A percentile compares a stretch with the other conserved stretches of the same genome.
These are phyloP conservation scores for Naganishia kalamii DNA, from an alignment of 768 basidiomycete species.

Conservation along the genomic window DNA sequence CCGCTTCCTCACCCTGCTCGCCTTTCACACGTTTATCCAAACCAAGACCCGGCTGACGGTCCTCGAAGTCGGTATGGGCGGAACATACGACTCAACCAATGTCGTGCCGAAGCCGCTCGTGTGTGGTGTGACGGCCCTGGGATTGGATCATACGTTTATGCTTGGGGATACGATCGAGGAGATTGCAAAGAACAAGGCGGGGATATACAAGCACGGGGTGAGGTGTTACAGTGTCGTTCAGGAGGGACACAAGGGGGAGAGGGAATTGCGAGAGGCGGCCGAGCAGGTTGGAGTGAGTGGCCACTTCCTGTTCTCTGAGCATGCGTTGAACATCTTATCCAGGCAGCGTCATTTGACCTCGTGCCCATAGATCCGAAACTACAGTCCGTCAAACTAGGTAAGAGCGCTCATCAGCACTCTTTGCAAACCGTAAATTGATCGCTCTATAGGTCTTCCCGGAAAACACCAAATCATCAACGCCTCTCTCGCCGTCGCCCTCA, in stretches of 20 bases:
- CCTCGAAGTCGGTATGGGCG: slow-evolving; percentile 94
- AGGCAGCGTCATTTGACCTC: slow-evolving; percentile 67
- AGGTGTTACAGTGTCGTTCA: slow-evolving; percentile 81
- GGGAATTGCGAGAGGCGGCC: slow-evolving; percentile 62
- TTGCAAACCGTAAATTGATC: neutral
- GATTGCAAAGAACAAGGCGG: slow-evolving; percentile 92
- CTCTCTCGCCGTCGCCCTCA: slow-evolving; percentile 69
- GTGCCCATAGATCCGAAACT: slow-evolving; percentile 56
- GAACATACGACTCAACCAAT: slow-evolving; percentile 89
- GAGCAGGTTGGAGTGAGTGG: slow-evolving; percentile 57
- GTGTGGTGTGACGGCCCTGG: slow-evolving; percentile 81
- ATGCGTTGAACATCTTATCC: too few species aligned
- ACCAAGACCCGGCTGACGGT: slow-evolving; percentile 73
- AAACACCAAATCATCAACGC: slow-evolving; percentile 83
- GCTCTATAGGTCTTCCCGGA: slow-evolving; percentile 67
- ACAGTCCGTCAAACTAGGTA: slow-evolving; percentile 60
- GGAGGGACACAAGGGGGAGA: slow-evolving; percentile 57
- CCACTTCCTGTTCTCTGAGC: neutral
- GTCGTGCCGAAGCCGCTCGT: slow-evolving; percentile 84
- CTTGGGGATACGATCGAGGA: slow-evolving; percentile 80
- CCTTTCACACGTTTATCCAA: slow-evolving; percentile 79
- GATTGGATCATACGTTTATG: slow-evolving; percentile 82
- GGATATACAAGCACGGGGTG: slow-evolving; percentile 86
- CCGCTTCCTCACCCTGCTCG: slow-evolving; percentile 82
- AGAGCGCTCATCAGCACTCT: slow-evolving; percentile 20